These are phyloP conservation scores for Candida chauliodis DNA, from an alignment of 805 yeast species.

Conservation along the genomic window DNA sequence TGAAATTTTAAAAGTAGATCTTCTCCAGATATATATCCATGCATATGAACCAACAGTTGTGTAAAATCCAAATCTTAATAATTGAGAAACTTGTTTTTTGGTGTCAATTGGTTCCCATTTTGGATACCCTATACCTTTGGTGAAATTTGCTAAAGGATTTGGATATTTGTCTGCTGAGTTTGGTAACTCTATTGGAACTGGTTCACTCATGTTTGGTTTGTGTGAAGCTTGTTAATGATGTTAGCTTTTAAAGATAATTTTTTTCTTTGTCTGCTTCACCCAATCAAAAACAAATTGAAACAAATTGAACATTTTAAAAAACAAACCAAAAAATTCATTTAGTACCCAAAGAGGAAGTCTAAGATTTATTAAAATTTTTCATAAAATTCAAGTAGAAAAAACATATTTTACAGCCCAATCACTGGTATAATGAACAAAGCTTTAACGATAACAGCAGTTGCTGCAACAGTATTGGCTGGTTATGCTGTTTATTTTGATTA, in stretches of 20 bases:
- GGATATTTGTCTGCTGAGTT: conserved; percentile 41
- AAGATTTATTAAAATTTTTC: conserved; percentile 3
- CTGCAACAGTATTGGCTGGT: conserved; percentile 57
- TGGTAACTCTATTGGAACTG: conserved; percentile 18
- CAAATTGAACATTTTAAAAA: not conserved
- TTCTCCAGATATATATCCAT: conserved; percentile 41
- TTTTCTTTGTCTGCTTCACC: conserved; percentile 4
- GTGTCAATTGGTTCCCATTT: conserved; percentile 56
- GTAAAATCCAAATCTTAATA: conserved; percentile 45
- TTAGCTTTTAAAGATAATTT: conserved; percentile 4
- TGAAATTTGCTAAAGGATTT: conserved; percentile 37
- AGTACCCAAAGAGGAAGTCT: conserved; percentile 7
- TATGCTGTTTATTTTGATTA: conserved; percentile 91
- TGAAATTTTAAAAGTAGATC: conserved; percentile 40
- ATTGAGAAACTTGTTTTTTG: conserved; percentile 43
- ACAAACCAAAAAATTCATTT: not conserved
- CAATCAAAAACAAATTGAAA: conserved; percentile 8
- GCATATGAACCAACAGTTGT: conserved; percentile 49
- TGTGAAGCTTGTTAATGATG: not conserved
- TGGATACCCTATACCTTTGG: conserved; percentile 40
- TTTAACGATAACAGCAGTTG: conserved; percentile 34
- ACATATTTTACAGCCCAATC: not conserved
- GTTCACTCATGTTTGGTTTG: conserved; percentile 18
- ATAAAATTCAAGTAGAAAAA: not conserved
- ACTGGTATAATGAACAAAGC: conserved; percentile 9